Base-by-base conservation (phyloP, 768 basidiomycete species). In the Trametes cinnabarina region DNA sequence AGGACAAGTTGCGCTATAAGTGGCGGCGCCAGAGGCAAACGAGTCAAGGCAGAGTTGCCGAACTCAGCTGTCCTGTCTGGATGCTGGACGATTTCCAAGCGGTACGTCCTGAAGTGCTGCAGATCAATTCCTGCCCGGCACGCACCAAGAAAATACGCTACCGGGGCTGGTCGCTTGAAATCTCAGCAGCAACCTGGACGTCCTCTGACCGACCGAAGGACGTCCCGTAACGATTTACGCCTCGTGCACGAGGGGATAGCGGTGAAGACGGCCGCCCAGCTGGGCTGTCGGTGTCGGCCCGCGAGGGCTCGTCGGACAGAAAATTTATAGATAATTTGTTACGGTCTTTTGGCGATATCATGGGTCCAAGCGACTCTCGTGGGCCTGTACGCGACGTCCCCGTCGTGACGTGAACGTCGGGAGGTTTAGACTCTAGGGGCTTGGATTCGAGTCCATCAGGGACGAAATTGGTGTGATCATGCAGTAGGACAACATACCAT, bases 41-140 rank as follows among this genome's bases (percentile, higher is more conserved):
- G 87, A 58, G 90, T 92, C 51, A 94, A 77, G 55, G 79, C 84
- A 20, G 82, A 81, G 48, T 80, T 75, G 46, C 89, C 87, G 72
- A 92, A 94, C 69, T 91, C 91, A 39, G 94, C 92, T 25, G 90
- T 86, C 60, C 81, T 81, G 62, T 82, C 79, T 10, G 94, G 94
- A 58, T 94, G 87, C 66, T 97, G 94, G 25, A 94, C 81, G 58
- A 95, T 84, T 68, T 90, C 86, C 17, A 97, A 85, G 47, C 87
- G 82, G 70, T 94, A 96, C 0, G 83, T 76, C 52, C 72, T 73
- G 32, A 4, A 11, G 14, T 5, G 22, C 5, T 17, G 7, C 23
- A 34, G 22, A 23, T 57, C 34, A 58, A 37, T 39, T 6, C 19
- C 28, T 41, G 41, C 6, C 15, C 14, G 34, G 25, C 6, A 12